These are phyloP conservation scores for Lasiodiplodia hormozganensis DNA, from an alignment of 2,329 filamentous ascomycete genomes.

Conservation along the genomic window DNA sequence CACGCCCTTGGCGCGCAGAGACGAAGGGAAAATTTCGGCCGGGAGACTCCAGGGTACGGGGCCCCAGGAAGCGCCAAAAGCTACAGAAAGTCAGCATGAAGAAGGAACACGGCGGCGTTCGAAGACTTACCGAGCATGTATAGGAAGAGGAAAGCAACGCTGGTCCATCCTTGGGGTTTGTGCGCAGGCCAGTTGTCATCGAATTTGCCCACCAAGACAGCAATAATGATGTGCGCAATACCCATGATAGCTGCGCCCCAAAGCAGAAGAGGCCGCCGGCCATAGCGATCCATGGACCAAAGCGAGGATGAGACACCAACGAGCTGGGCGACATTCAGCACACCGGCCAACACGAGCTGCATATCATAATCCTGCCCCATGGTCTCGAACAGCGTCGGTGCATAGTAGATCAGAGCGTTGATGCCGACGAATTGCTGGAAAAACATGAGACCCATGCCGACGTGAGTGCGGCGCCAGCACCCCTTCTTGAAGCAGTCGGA, in stretches of 20 bases:
- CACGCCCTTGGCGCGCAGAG: slow-evolving; percentile 69
- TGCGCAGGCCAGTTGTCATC: slow-evolving; percentile 59
- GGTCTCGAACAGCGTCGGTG: slow-evolving; percentile 52
- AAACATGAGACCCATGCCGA: slow-evolving; percentile 52
- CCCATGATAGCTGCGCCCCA: slow-evolving; percentile 56
- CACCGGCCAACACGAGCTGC: slow-evolving; percentile 48
- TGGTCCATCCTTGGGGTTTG: slow-evolving; percentile 60
- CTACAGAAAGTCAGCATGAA: slow-evolving; percentile 31
- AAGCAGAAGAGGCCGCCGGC: slow-evolving; percentile 49
- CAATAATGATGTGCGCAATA: slow-evolving; percentile 57
- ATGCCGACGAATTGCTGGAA: slow-evolving; percentile 54
- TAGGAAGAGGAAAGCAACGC: slow-evolving; percentile 66
- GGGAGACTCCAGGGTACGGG: slow-evolving; percentile 58
- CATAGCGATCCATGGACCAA: slow-evolving; percentile 54
- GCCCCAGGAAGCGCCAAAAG: slow-evolving; percentile 67
- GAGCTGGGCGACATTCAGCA: slow-evolving; percentile 53
- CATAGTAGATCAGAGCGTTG: slow-evolving; percentile 59
- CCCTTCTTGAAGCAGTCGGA: slow-evolving; percentile 56
- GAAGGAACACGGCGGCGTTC: not conserved
- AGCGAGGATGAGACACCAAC: slow-evolving; percentile 50
- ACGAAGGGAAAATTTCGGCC: slow-evolving; percentile 69
- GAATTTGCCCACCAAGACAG: slow-evolving; percentile 61
- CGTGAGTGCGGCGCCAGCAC: slow-evolving; percentile 51
- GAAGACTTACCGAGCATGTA: slow-evolving; percentile 58
- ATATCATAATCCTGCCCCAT: slow-evolving; percentile 47